phyloP scores from a whole-genome alignment of 192 early-diverging fungal species.

The Coemansia sp. region DNA sequence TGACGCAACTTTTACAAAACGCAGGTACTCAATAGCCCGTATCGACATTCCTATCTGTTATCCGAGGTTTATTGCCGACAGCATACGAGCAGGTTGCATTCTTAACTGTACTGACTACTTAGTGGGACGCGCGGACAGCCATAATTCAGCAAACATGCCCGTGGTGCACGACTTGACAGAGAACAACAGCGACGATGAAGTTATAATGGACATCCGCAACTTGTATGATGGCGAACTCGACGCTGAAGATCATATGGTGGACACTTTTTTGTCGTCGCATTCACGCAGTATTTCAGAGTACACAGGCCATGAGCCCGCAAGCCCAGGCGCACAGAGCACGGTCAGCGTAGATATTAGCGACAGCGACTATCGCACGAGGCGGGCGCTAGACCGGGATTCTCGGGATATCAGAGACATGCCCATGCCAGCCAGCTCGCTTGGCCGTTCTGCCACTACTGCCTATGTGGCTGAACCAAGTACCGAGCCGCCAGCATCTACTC shows the following conservation, averaged over 20 bases:
- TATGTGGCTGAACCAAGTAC: not conserved
- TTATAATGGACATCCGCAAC: conserved; percentile 5
- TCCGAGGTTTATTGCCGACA: conserved; percentile 19
- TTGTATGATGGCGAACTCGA: conserved; percentile 24
- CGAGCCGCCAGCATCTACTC: not conserved
- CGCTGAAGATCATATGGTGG: conserved; percentile 29
- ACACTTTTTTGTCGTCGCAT: conserved; percentile 32
- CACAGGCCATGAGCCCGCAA: conserved; percentile 6
- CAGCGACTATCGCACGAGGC: conserved; percentile 41
- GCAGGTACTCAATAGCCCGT: not conserved
- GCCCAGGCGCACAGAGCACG: conserved; percentile 35
- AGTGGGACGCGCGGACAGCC: not conserved
- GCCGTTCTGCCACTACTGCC: not conserved
- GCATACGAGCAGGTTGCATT: conserved; percentile 16
- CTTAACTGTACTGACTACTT: conserved; percentile 11
- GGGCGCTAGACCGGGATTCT: conserved; percentile 18
- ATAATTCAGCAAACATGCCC: not conserved
- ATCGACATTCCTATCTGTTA: conserved; percentile 5
- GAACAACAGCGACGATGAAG: conserved; percentile 1
- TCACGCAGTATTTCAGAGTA: conserved; percentile 41
- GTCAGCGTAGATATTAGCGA: conserved; percentile 44
- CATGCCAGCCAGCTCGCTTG: conserved; percentile 4
- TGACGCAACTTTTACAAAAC: not conserved
- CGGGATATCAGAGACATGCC: conserved; percentile 6
- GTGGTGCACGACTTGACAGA: not conserved